Evolutionary conservation across 2,329 filamentous ascomycete species (phyloP).

Genomic region (Graphiopsis chlorocephala): DNA sequence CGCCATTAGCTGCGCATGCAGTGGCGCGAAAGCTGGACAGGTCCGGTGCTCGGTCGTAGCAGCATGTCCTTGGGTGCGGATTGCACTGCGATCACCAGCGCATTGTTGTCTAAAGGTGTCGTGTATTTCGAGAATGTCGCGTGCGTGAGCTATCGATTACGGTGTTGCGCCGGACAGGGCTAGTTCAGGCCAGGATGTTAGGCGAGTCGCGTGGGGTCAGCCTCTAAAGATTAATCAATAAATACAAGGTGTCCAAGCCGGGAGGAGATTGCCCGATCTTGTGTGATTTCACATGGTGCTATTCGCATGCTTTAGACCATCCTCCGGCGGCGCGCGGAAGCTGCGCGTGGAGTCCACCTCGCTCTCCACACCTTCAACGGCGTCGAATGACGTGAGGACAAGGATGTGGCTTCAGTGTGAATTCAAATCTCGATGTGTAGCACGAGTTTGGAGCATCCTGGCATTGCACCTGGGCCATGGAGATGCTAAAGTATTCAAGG

Average conservation of each 20-base stretch:
- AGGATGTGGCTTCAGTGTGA: background rate
- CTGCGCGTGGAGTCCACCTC: background rate
- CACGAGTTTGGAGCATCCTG: background rate
- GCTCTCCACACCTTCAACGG: background rate
- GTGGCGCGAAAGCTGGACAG: constrained; percentile 4
- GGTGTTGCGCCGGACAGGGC: background rate
- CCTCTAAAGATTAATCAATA: background rate
- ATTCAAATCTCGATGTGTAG: background rate
- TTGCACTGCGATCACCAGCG: constrained; percentile 5
- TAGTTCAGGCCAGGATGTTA: background rate
- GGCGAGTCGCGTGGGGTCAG: background rate
- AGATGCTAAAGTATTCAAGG: background rate
- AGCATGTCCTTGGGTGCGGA: constrained; percentile 1
- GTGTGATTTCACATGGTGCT: background rate
- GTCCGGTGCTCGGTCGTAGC: background rate
- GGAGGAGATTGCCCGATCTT: background rate
- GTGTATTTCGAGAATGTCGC: background rate
- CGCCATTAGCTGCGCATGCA: constrained; percentile 25
- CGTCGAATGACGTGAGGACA: background rate
- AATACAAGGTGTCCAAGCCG: background rate
- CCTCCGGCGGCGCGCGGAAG: constrained; percentile 2
- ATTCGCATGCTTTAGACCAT: background rate
- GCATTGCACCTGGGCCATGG: background rate
- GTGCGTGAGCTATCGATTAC: background rate
- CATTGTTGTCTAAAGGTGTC: background rate